A percentile compares a stretch with the other conserved stretches of the same genome.
phyloP scores from a whole-genome alignment of 108 stramenopile species.

The Cyclotella baltica region DNA sequence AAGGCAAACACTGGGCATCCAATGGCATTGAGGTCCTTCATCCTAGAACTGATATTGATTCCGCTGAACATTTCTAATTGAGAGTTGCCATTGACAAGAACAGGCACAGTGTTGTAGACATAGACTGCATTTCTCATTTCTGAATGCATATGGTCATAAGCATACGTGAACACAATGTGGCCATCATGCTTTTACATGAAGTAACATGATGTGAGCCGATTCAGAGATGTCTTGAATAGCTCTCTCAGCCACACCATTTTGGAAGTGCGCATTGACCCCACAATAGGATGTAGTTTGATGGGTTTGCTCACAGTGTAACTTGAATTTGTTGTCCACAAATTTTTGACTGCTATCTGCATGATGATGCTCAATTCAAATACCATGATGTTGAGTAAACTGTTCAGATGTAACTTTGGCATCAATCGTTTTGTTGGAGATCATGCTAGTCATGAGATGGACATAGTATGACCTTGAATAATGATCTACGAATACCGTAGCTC shows the following conservation, averaged over 20 bases:
- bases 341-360: background rate
- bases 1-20: slow-evolving; percentile 5
- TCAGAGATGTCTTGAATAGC: slow-evolving; percentile 1
- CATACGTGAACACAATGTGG: background rate
- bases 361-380: background rate
- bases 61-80: background rate
- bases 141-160: background rate
- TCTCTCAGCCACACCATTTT: slow-evolving; percentile 5
- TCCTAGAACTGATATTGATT: background rate
- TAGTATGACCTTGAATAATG: background rate
- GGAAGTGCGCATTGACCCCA: slow-evolving; percentile 3
- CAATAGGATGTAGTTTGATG: slow-evolving; percentile 1
- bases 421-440: background rate
- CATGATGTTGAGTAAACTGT: background rate
- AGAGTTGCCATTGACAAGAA: background rate
- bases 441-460: slow-evolving; percentile 13
- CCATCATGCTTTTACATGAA: background rate
- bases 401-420: slow-evolving; percentile 8
- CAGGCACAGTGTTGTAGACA: slow-evolving; percentile 5
- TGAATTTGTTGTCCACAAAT: slow-evolving; percentile 4
- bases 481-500: background rate
- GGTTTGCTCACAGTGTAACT: background rate
- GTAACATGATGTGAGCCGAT: background rate
- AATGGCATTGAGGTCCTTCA: background rate
- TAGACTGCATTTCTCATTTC: background rate